Evolutionary conservation across 805 yeast genomes (phyloP), one percentile per base, ranked within the genome.

Genomic region (Saccharomycopsis schoenii): DNA sequence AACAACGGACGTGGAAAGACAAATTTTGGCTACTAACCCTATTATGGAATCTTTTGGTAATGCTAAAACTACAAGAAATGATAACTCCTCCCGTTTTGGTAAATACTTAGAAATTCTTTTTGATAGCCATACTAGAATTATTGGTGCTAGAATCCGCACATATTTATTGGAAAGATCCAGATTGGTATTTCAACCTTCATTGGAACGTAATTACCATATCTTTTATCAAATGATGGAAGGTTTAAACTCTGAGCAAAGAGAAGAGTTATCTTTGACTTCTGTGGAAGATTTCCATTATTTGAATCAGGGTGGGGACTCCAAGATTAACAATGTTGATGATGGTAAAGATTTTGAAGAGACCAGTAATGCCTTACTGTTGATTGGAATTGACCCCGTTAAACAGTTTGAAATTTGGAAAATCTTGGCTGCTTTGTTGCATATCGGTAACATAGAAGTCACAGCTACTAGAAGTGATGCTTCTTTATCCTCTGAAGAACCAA

Each of bases 21-120:
- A 89, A 75, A 93, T 93, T 61, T 80, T 93, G 69, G 98, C 99
- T 14, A 94, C 98, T 0, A 93, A 93, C 71, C 97, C 97, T 5
- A 87, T 94, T 68, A 88, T 94, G 86, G 99, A 94, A 76, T 94
- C 98, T 0, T 94, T 94, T 74, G 99, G 99, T 78, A 94, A 96
- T 73, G 98, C 99, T 8, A 93, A 93, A 71, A 93, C 99, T 1
- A 87, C 97, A 19, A 85, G 99, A 78, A 93, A 93, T 72, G 97
- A 93, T 75, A 93, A 93, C 74, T 94, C 98, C 36, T 93, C 98
- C 29, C 86, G 99, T 73, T 96, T 94, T 70, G 99, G 99, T 70
- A 93, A 93, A 73, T 93, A 93, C 72, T 78, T 93, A 67, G 98
- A 93, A 74, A 93, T 93, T 67, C 77, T 91, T 66, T 93, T 93